These are phyloP conservation scores for Canavalia ensiformis DNA, from an alignment of 306 rosid species.

Conservation along the genomic window DNA sequence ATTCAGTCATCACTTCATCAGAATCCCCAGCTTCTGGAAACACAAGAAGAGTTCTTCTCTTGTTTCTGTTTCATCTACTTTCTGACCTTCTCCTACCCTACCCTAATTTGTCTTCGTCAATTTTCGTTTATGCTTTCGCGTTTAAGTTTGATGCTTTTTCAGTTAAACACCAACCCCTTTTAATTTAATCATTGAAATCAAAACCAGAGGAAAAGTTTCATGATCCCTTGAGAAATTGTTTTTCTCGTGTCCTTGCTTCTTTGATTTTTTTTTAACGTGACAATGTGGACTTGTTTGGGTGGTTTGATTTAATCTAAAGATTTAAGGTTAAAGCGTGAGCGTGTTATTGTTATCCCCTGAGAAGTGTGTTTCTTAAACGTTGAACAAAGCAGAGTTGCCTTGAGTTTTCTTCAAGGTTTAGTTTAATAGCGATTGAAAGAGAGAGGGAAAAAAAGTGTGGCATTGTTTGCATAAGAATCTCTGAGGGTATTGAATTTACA, in stretches of 20 bases:
- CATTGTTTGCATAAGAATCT: constrained; percentile 44
- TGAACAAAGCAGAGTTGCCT: constrained; percentile 50
- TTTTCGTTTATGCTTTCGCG: constrained; percentile 42
- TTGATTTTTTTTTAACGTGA: constrained; percentile 30
- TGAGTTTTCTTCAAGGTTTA: constrained; percentile 73
- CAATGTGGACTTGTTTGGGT: constrained; percentile 16
- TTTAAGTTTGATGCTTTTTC: constrained; percentile 41
- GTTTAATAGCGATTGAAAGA: constrained; percentile 41
- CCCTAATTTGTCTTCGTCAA: background rate
- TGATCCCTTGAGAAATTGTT: too few relatives aligned
- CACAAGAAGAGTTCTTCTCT: constrained; percentile 19
- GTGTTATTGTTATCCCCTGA: constrained; percentile 15
- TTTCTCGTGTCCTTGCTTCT: background rate
- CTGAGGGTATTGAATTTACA: constrained; percentile 47
- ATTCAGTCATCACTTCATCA: constrained; percentile 14
- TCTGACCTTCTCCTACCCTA: constrained; percentile 12
- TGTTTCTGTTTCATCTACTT: constrained; percentile 6
- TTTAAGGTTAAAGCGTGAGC: constrained; percentile 47
- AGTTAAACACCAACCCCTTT: constrained; percentile 4
- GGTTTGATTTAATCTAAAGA: constrained; percentile 56
- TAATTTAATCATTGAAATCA: background rate
- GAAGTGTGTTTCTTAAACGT: constrained; percentile 50
- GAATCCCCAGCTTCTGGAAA: constrained; percentile 40
- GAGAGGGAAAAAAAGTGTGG: background rate
- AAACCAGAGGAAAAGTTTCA: too few relatives aligned